Evolutionary conservation across 805 yeast genomes (phyloP).

Genomic region (Candida oleophila): DNA sequence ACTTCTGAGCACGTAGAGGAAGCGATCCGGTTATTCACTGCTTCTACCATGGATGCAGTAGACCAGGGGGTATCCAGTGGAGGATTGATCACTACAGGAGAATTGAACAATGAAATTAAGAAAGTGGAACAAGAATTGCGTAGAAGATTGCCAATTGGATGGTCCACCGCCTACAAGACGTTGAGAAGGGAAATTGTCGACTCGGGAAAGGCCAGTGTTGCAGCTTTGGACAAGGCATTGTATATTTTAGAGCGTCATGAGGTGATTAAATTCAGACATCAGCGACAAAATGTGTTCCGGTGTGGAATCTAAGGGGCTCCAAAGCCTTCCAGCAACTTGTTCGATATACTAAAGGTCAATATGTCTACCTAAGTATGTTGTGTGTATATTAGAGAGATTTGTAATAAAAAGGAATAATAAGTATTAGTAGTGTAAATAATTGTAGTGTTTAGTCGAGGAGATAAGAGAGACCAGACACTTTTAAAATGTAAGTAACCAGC

Average conservation of each 20-base stretch:
- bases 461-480: too few species aligned
- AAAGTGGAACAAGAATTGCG: conserved; percentile 81
- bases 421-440: too few species aligned
- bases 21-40: conserved; percentile 89
- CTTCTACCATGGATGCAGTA: conserved; percentile 97
- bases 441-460: too few species aligned
- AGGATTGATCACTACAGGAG: conserved; percentile 49
- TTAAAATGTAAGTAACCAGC: too few species aligned
- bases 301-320: conserved; percentile 70
- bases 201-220: conserved; percentile 57
- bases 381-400: too few species aligned
- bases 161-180: conserved; percentile 88
- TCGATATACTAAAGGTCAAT: too few species aligned
- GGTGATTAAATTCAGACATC: conserved; percentile 83
- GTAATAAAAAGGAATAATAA: too few species aligned
- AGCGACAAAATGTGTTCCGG: conserved; percentile 77
- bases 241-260: conserved; percentile 82
- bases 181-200: conserved; percentile 80
- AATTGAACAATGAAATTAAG: conserved; percentile 67
- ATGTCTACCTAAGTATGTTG: too few species aligned
- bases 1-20: conserved; percentile 89
- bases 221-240: conserved; percentile 80
- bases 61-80: conserved; percentile 55
- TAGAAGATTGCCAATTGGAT: conserved; percentile 91
- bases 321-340: too few species aligned